Evolutionary conservation across 179 eudicot genomes (phyloP).

Genomic region (Drosera spatulata): DNA sequence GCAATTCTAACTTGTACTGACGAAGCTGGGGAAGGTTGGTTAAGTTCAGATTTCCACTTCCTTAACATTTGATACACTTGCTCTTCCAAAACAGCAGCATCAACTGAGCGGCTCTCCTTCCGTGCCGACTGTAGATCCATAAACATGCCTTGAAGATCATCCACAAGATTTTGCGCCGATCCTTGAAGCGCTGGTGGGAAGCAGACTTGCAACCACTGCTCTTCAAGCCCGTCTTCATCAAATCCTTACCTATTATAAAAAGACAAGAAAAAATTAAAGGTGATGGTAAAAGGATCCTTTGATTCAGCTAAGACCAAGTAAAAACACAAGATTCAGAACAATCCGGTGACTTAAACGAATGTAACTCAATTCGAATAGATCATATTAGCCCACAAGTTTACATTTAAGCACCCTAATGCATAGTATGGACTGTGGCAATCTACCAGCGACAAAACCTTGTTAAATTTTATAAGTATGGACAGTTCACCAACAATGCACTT

Average conservation of each 20-base stretch:
- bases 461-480: too few species aligned
- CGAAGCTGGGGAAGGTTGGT: conserved; percentile 91
- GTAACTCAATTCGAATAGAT: too few species aligned
- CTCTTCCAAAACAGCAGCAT: conserved; percentile 72
- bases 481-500: too few species aligned
- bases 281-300: too few species aligned
- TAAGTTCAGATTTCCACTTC: conserved; percentile 91
- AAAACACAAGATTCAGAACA: too few species aligned
- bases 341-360: too few species aligned
- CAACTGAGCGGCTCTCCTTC: conserved; percentile 82
- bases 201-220: conserved; percentile 70
- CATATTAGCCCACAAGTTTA: too few species aligned
- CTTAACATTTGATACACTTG: conserved; percentile 94
- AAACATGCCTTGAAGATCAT: conserved; percentile 87
- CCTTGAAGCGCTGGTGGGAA: conserved; percentile 85
- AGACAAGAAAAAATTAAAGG: too few species aligned
- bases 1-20: conserved; percentile 46
- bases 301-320: too few species aligned
- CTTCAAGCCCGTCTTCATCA: conserved; percentile 76
- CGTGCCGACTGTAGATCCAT: conserved; percentile 77
- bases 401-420: too few species aligned
- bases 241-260: not conserved
- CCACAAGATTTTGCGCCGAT: conserved; percentile 91
- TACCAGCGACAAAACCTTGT: too few species aligned
- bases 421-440: too few species aligned